Percentiles rank a stretch among this genome's conserved stretches.
These are phyloP conservation scores for Inonotus obliquus DNA, from an alignment of 1,284 basidiomycete species.

Conservation along the genomic window DNA sequence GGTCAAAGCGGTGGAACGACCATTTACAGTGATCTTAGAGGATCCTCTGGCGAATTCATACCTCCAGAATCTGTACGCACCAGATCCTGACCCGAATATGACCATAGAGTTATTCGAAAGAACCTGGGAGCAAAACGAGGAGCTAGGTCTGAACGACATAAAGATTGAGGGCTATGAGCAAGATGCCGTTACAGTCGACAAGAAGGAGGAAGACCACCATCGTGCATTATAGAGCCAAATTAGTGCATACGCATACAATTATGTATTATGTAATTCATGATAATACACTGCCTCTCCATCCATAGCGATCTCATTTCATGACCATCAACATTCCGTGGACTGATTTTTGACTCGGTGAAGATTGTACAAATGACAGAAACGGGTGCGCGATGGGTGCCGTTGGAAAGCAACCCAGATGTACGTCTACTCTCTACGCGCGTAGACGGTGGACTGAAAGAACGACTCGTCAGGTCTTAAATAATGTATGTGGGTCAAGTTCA, in stretches of 20 bases:
- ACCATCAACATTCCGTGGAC: not conserved
- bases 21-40: conserved; percentile 92
- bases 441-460: conserved; percentile 4
- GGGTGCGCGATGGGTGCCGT: conserved; percentile 54
- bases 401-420: conserved; percentile 76
- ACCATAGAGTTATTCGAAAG: conserved; percentile 80
- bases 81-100: conserved; percentile 92
- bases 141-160: conserved; percentile 95
- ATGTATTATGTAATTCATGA: not conserved
- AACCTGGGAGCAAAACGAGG: conserved; percentile 90
- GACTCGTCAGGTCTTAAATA: conserved; percentile 22
- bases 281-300: not conserved
- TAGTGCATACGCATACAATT: not conserved
- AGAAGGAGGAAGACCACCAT: not conserved
- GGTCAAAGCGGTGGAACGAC: conserved; percentile 72
- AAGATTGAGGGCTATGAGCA: conserved; percentile 80
- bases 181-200: not conserved
- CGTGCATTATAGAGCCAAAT: not conserved
- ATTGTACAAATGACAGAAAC: conserved; percentile 13
- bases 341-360: not conserved
- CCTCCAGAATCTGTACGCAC: conserved; percentile 92
- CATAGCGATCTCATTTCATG: not conserved
- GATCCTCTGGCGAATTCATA: conserved; percentile 96
- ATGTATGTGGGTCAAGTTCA: conserved; percentile 13
- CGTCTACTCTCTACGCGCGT: conserved; percentile 15